These are phyloP conservation scores for Wakefieldia striispora DNA, from an alignment of 768 basidiomycete genomes.

Conservation along the genomic window DNA sequence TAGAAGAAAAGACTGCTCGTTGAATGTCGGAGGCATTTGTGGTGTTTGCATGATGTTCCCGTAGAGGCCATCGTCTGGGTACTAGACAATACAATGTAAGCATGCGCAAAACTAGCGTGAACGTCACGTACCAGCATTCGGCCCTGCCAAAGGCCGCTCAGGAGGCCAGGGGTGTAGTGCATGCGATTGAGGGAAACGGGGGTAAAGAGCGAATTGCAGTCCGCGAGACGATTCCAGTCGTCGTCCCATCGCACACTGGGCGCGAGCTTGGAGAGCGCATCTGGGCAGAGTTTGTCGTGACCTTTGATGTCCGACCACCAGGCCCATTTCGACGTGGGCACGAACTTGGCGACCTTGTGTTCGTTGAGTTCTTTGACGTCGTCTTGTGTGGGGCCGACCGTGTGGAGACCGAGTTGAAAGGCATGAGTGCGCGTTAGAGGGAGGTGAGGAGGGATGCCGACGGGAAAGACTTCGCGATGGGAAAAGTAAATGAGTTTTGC, in stretches of 20 bases:
- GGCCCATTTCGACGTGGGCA: constrained; percentile 12
- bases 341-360: constrained; percentile 35
- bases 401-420: constrained; percentile 19
- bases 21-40: constrained; percentile 30
- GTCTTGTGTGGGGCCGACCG: constrained; percentile 48
- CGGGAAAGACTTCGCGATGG: constrained; percentile 48
- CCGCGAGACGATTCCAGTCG: constrained; percentile 54
- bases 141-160: constrained; percentile 63
- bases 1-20: constrained; percentile 35
- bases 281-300: constrained; percentile 22
- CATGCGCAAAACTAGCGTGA: background rate
- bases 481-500: constrained; percentile 66
- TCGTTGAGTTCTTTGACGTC: constrained; percentile 61
- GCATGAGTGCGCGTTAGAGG: constrained; percentile 33
- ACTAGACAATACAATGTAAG: constrained; percentile 10
- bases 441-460: constrained; percentile 41
- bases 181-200: constrained; percentile 27
- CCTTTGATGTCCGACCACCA: constrained; percentile 21
- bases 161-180: constrained; percentile 48
- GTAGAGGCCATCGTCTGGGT: constrained; percentile 19
- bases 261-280: constrained; percentile 24
- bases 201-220: constrained; percentile 42
- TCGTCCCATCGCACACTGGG: constrained; percentile 51
- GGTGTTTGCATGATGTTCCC: constrained; percentile 17
- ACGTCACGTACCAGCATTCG: constrained; percentile 52